Conservation (phyloP, 2,329 filamentous ascomycete species). For the Epichloe glyceriae region DNA sequence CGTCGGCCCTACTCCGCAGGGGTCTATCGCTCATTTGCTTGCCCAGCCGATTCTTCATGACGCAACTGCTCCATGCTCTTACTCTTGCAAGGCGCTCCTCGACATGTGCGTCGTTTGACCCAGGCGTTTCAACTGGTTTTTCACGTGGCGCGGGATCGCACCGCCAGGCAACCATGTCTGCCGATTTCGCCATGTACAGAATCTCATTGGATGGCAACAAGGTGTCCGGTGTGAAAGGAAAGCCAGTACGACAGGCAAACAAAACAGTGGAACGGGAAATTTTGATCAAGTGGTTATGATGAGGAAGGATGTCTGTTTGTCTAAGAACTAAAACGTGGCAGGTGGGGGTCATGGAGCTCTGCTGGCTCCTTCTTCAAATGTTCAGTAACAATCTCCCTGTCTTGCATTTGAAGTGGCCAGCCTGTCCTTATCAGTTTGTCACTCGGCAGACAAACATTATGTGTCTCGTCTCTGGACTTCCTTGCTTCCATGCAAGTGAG, state of each 20-base stretch:
- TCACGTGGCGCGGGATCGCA: not conserved
- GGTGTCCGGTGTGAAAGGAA: not conserved
- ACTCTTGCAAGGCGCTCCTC: not conserved
- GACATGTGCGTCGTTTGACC: not conserved
- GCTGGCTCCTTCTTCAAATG: too few relatives aligned
- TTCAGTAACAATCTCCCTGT: too few relatives aligned
- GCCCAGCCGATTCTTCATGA: constrained; percentile 3
- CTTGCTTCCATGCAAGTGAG: too few relatives aligned
- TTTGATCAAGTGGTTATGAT: not conserved
- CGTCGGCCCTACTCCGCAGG: constrained; percentile 2
- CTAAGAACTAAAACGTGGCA: too few relatives aligned
- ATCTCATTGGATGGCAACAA: not conserved
- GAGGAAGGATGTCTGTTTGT: not conserved
- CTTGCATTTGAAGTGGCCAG: too few relatives aligned
- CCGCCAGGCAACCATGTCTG: not conserved
- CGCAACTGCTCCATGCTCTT: constrained; percentile 1
- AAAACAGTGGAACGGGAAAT: not conserved
- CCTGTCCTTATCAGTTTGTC: too few relatives aligned
- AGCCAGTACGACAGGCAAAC: not conserved
- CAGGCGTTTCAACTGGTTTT: not conserved
- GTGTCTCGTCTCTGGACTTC: too few relatives aligned
- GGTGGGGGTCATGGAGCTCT: too few relatives aligned
- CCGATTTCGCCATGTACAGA: not conserved
- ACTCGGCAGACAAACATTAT: too few relatives aligned
- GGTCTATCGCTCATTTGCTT: not conserved